Evolutionary conservation across 306 rosid genomes (phyloP).

Genomic region (Heteromeles arbutifolia): DNA sequence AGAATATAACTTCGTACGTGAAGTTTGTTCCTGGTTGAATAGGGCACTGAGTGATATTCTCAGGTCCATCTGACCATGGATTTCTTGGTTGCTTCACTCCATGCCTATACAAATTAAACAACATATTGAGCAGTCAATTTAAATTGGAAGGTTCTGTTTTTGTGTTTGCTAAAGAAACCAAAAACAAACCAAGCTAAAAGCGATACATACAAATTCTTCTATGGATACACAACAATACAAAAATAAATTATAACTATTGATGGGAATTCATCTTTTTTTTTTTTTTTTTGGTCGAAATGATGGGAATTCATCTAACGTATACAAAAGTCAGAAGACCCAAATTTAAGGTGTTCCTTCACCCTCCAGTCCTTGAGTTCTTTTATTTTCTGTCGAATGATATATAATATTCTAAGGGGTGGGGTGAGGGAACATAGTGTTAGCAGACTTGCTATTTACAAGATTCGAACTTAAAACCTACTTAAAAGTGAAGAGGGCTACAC

Average conservation of each 20-base stretch:
- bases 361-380: background rate
- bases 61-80: conserved; percentile 27
- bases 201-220: background rate
- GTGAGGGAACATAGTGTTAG: background rate
- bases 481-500: no score
- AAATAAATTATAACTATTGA: background rate
- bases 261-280: background rate
- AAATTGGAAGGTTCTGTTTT: background rate
- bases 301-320: background rate
- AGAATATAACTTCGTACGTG: conserved; percentile 11
- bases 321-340: background rate
- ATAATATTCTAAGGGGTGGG: background rate
- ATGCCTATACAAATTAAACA: conserved; percentile 8
- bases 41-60: conserved; percentile 23
- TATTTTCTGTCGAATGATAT: no score
- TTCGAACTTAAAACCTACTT: no score
- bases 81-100: conserved; percentile 26
- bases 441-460: no score
- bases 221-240: background rate
- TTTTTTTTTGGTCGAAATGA: no score
- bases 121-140: background rate
- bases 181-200: background rate
- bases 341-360: background rate
- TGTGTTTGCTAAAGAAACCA: background rate
- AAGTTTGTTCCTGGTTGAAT: conserved; percentile 6